Base-by-base conservation (phyloP, 169 alveolate genomes). In the Eimeria necatrix region DNA sequence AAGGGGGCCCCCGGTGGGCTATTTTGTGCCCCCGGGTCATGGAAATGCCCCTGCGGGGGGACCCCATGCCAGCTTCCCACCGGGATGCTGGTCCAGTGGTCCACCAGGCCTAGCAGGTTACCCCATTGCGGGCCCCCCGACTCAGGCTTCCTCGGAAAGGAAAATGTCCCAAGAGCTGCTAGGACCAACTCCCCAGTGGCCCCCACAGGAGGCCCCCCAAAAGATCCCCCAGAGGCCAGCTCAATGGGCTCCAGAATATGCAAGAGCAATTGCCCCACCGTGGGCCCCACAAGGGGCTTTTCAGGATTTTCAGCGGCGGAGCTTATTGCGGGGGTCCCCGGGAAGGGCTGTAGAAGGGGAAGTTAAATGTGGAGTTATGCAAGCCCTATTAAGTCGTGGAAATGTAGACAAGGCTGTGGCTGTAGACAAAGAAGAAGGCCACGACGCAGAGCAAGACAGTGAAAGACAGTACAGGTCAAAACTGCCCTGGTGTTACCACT, bases 401-500 rank as follows among this genome's bases (percentile, higher is more conserved):
- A 32, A 73, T 46, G 3, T 18, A 41, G 56, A 32, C 41, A 32
- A 59, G 48, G 12, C n/a, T 26, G 1, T 24, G 46, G 52, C 0
- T 0, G 18, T 51, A 48, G 83, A 8, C 18, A 60, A 49, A 10
- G 89, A 52, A 49, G 89, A 22, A 7, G 10, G 9, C 3, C 49
- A 24, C 0, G 89, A 51, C 4, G 71, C 68, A 10, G 70, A 52
- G 20, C 68, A 22, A 7, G 10, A n/a, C 3, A 48, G 24, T 0
- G 89, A 51, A 9, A 48, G 49, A 52, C 0, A 51, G 5, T 80
- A 80, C 89, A 80, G 89, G n/a, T 9, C 18, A 48, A 22, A 24
- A 8, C 70, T 80, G 49, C 89, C 89, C 49, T 80, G 89, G 89
- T 51, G 89, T 24, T 80, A 80, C 16, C 89, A 80, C 70, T 52